Evolutionary conservation across 2,329 filamentous ascomycete species (phyloP), one percentile per base, ranked within the genome.

Genomic region (Madurella mycetomatis): DNA sequence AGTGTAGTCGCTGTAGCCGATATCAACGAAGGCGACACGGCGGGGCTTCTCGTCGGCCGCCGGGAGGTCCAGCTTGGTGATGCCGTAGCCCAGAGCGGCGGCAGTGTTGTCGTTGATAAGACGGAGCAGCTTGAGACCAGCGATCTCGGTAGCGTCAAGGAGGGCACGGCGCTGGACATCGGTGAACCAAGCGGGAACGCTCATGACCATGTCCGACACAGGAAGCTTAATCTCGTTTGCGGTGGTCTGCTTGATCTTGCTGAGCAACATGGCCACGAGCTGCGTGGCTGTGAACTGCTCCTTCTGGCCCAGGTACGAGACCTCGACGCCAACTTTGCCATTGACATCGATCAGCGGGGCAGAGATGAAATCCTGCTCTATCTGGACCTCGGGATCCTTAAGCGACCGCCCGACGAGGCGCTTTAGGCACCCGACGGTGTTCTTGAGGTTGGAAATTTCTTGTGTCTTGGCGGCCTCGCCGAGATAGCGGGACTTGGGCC

Each of bases 371-470:
- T 95, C 82, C 76, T 95, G 88, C 82, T 99, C 94, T 69, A 94
- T 82, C 75, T 91, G 83, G 60, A 96, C 81, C 81, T 99, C 94
- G 70, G 94, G 91, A 70, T 99, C 94, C 72, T 81, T 86, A 75
- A 92, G 82, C 60, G 82, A 80, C 70, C 94, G 90, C 69, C 94
- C 94, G 69, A 88, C 87, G 65, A 99, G 86, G 68, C 94, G 90
- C 79, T 96, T 96, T 67, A 99, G 83, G 64, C 85, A 92, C 72
- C 84, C 81, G 76, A 99, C 89, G 64, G 94, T 99, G 83, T 99
- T 99, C 81, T 97, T 99, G 69, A 97, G 85, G 81, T 99, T 99
- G 69, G 92, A 96, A 71, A 96, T 95, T 77, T 99, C 94, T 78
- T 96, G 92, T 64, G 92, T 97, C 84, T 97, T 97, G 65, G 94